Percentiles rank a stretch among this genome's conserved stretches.
Conservation (phyloP, 345 rosid species). For the Dipteronia sinensis region DNA sequence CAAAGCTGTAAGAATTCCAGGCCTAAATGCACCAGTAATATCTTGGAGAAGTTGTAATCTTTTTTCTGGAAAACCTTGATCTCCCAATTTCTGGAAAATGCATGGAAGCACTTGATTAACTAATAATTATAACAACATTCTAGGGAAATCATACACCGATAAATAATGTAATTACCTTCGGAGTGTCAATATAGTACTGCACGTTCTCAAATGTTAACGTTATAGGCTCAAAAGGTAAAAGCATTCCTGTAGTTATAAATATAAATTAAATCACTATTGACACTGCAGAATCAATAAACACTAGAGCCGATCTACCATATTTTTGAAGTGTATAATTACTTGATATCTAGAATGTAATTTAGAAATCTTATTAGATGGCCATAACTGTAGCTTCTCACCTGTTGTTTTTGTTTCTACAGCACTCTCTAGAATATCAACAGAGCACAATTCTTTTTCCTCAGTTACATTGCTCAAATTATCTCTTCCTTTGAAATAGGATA, state of each 20-base stretch:
- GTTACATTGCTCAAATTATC: not conserved
- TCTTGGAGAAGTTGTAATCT: slow-evolving; percentile 42
- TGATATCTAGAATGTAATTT: not conserved
- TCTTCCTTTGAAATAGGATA: slow-evolving; percentile 15
- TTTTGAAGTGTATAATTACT: not conserved
- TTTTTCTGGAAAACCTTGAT: slow-evolving; percentile 33
- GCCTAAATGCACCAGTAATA: slow-evolving; percentile 46
- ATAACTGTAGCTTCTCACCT: slow-evolving; percentile 14
- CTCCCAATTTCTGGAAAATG: slow-evolving; percentile 24
- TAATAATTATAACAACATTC: not conserved
- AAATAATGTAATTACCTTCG: slow-evolving; percentile 25
- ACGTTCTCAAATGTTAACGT: slow-evolving; percentile 35
- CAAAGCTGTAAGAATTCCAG: slow-evolving; percentile 50
- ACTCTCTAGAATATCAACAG: not conserved
- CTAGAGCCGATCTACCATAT: too few species aligned
- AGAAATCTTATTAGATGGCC: not conserved
- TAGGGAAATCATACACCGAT: not conserved
- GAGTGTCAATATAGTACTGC: slow-evolving; percentile 36
- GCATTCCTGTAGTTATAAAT: slow-evolving; percentile 23
- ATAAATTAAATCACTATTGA: not conserved
- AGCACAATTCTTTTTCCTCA: slow-evolving; percentile 15
- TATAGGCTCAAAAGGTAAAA: slow-evolving; percentile 39
- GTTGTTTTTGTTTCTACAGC: slow-evolving; percentile 12
- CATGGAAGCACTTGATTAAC: not conserved
- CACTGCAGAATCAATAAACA: not conserved